Evolutionary conservation across 2,329 filamentous ascomycete genomes (phyloP).

Genomic region (Pseudogymnoascus sp.): DNA sequence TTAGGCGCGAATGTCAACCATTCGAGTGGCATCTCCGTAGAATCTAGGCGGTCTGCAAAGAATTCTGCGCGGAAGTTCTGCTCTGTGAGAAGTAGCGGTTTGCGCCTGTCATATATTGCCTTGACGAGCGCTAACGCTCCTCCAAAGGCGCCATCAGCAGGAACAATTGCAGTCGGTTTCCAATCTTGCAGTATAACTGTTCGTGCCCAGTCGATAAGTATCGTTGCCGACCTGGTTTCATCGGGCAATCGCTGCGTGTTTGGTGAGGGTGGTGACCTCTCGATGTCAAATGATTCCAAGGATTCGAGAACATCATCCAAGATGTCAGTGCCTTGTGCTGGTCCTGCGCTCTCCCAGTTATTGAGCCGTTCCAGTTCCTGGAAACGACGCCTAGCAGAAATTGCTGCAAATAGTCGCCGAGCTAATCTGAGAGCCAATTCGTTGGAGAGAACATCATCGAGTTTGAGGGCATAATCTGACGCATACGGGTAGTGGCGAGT

Average conservation of each 20-base stretch:
- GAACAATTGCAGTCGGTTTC: constrained; percentile 65
- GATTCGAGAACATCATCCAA: constrained; percentile 38
- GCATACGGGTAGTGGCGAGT: neutral
- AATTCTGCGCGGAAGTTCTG: constrained; percentile 67
- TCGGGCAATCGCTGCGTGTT: constrained; percentile 20
- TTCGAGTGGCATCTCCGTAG: constrained; percentile 62
- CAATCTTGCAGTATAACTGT: constrained; percentile 70
- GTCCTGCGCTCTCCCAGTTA: constrained; percentile 13
- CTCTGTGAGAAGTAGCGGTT: constrained; percentile 55
- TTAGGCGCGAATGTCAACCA: constrained; percentile 57
- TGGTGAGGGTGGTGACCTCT: constrained; percentile 13
- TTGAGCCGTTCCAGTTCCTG: constrained; percentile 21
- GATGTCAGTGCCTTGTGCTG: constrained; percentile 19
- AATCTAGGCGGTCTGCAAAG: constrained; percentile 66
- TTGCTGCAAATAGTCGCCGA: constrained; percentile 47
- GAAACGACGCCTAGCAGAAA: constrained; percentile 30
- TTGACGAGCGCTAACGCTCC: constrained; percentile 68
- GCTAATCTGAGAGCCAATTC: constrained; percentile 51
- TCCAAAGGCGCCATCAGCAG: constrained; percentile 62
- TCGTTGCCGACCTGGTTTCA: constrained; percentile 46
- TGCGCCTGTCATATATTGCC: constrained; percentile 53
- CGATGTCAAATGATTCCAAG: constrained; percentile 23
- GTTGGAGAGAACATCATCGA: constrained; percentile 55
- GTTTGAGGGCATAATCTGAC: constrained; percentile 36
- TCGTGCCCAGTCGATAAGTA: constrained; percentile 62